These are phyloP conservation scores for Skeletonema menzelii DNA, from an alignment of 108 stramenopile species.

Conservation along the genomic window DNA sequence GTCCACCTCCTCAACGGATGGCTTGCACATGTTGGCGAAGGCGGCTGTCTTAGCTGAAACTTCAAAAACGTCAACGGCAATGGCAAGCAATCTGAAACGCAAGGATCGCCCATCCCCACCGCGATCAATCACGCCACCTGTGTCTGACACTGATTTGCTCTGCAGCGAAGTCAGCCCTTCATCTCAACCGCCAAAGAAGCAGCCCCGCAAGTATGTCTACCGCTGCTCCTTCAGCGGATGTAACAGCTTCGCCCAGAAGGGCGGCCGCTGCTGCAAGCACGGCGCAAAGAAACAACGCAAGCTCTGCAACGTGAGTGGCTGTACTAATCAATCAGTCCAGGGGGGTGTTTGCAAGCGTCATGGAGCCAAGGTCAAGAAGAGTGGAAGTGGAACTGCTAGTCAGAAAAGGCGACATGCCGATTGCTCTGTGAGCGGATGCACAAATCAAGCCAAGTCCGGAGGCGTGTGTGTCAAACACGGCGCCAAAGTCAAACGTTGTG, in stretches of 20 bases:
- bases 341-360: constrained; percentile 10
- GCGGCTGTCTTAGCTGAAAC: neutral
- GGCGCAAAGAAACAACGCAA: constrained; percentile 10
- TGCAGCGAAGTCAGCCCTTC: neutral
- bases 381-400: neutral
- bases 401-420: neutral
- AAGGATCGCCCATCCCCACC: neutral
- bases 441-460: constrained; percentile 6
- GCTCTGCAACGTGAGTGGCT: constrained; percentile 2
- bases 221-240: constrained; percentile 5
- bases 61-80: neutral
- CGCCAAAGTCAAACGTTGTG: neutral
- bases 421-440: neutral
- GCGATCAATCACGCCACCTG: neutral
- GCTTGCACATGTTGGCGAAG: neutral
- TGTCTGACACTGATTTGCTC: neutral
- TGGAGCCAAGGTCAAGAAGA: constrained; percentile 2
- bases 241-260: constrained; percentile 9
- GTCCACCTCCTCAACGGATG: neutral
- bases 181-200: neutral
- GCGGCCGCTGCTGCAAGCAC: constrained; percentile 15
- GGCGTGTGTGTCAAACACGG: constrained; percentile 8
- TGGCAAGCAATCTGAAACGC: neutral
- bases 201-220: neutral
- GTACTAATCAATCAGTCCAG: neutral